Evolutionary conservation across 2,329 filamentous ascomycete species (phyloP).

Genomic region (Xylaria sp.): DNA sequence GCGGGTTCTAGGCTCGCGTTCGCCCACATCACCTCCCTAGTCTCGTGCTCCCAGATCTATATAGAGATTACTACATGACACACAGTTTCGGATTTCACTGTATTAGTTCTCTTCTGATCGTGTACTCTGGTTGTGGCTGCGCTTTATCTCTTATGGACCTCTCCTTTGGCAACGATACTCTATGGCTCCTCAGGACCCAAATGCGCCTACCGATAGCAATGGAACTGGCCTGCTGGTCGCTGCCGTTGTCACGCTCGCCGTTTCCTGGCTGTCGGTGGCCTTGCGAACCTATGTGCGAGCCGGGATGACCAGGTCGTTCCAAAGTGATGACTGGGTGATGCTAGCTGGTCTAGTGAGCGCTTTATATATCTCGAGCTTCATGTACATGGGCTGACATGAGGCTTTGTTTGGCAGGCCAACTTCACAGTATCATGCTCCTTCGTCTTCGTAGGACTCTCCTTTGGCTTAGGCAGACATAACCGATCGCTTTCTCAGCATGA

Average conservation of each 20-base stretch:
- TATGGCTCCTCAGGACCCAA: slow-evolving; percentile 50
- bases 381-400: slow-evolving; percentile 23
- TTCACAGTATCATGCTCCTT: slow-evolving; percentile 62
- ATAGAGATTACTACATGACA: slow-evolving; percentile 22
- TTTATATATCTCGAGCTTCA: slow-evolving; percentile 9
- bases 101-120: slow-evolving; percentile 27
- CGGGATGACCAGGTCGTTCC: slow-evolving; percentile 52
- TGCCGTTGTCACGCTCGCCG: slow-evolving; percentile 52
- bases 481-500: slow-evolving; percentile 54
- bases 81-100: slow-evolving; percentile 7
- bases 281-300: slow-evolving; percentile 48
- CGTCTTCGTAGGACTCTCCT: slow-evolving; percentile 56
- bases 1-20: slow-evolving; percentile 15
- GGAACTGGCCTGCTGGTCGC: slow-evolving; percentile 47
- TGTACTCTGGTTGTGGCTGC: slow-evolving; percentile 35
- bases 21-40: slow-evolving; percentile 12
- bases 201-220: slow-evolving; percentile 48
- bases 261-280: slow-evolving; percentile 49
- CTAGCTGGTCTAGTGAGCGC: slow-evolving; percentile 58
- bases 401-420: slow-evolving; percentile 49
- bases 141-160: slow-evolving; percentile 38
- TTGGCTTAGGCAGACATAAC: slow-evolving; percentile 62
- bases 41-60: slow-evolving; percentile 22
- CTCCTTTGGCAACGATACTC: slow-evolving; percentile 40
- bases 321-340: slow-evolving; percentile 67